Evolutionary conservation across 352 stramenopile genomes (phyloP), one percentile per base, ranked within the genome.

Genomic region (Hyphochytrium catenoides): DNA sequence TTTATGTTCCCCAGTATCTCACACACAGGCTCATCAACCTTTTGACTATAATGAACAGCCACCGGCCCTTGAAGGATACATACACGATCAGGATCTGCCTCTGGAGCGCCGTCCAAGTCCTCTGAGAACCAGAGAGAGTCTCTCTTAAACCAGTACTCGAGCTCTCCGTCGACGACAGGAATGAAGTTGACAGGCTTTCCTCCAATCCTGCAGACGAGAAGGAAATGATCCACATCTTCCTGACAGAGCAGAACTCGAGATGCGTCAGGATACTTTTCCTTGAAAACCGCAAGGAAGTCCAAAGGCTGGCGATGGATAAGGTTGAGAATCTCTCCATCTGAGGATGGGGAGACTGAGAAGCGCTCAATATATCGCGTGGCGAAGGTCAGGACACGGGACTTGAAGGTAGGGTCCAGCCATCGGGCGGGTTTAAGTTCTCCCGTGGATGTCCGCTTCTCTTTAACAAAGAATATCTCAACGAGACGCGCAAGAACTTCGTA

Each of bases 71-170:
- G 65, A 3, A 87, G 62, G 17, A 87, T 68, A 47, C 67, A 73
- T 5, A 81, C 73, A 5, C 70, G 64, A 47, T 79, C 66, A 8
- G 57, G 61, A 40, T 85, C 70, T 17, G 54, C 60, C 29, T 60
- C 58, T 0, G 64, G 67, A 3, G 85, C 63, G 0, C 65, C 68
- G 21, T 84, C 70, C 39, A 85, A 44, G 25, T 84, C 67, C 43
- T 87, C 70, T 26, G 68, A 83, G 56, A 79, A 87, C 73, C 73
- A 87, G 12, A 87, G 44, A 30, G 68, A 84, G 41, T 87, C 73
- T 48, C 81, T 86, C 57, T 79, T 85, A 47, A 85, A 79, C 67
- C 66, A 85, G 5, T 56, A 74, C 39, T 60, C 59, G 31, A 87
- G 57, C 23, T 85, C 72, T 17, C 48, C 54, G 59, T 85, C 67